Evolutionary conservation across 345 rosid genomes (phyloP).

Genomic region (Carallia pectinifolia): DNA sequence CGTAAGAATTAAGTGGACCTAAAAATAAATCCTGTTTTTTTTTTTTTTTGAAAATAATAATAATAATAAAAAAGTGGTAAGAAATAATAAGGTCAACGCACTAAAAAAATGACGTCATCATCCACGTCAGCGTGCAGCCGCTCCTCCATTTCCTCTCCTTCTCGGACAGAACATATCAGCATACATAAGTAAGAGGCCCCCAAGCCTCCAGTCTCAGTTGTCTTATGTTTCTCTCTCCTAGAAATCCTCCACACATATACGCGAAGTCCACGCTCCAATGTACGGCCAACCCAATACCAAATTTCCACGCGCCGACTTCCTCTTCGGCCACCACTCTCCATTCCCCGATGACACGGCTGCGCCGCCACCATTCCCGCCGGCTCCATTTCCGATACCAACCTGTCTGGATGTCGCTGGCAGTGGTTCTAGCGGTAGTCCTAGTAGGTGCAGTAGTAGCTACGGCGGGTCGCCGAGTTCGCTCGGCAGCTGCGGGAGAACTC

Average conservation of each 20-base stretch:
- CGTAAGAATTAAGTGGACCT: no score
- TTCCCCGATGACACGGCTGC: no score
- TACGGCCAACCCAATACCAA: conserved; percentile 26
- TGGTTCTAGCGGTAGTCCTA: conserved; percentile 1
- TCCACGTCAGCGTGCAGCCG: conserved; percentile 38
- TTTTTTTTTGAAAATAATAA: not conserved
- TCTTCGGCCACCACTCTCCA: conserved; percentile 3
- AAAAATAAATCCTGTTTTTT: no score
- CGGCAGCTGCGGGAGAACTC: conserved; percentile 41
- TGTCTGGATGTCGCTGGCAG: conserved; percentile 20
- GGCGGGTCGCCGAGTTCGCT: conserved; percentile 57
- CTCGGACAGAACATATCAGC: not conserved
- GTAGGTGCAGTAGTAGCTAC: conserved; percentile 30
- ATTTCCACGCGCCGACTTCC: conserved; percentile 22
- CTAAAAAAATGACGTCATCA: conserved; percentile 24
- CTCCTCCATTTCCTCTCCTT: not conserved
- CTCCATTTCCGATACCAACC: not conserved
- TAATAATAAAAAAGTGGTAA: not conserved
- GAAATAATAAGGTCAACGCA: conserved; percentile 44
- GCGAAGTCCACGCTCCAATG: conserved; percentile 31
- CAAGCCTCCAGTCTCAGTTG: conserved; percentile 2
- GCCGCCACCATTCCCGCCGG: not conserved
- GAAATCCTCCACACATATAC: not conserved
- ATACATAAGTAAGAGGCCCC: not conserved
- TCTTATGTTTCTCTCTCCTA: conserved; percentile 7